Evolutionary conservation across 352 stramenopile species (phyloP).

Genomic region (Phytophthora cryptogea): DNA sequence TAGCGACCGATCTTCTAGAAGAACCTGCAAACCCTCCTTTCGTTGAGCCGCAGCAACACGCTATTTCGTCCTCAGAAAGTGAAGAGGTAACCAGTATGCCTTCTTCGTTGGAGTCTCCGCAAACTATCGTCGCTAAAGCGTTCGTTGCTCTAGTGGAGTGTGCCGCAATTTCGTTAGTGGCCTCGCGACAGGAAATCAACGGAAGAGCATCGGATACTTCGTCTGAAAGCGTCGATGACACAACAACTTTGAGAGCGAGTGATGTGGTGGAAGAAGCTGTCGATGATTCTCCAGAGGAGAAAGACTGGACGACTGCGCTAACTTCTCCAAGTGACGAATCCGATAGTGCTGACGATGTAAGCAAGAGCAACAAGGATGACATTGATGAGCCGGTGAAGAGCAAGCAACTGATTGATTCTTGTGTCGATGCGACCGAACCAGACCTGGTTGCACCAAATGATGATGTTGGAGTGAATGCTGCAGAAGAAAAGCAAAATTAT

Average conservation of each 20-base stretch:
- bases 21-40: background rate
- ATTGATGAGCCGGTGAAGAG: background rate
- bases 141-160: slow-evolving; percentile 16
- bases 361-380: background rate
- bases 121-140: slow-evolving; percentile 11
- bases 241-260: background rate
- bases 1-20: background rate
- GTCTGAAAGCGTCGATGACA: slow-evolving; percentile 3
- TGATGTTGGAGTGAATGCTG: background rate
- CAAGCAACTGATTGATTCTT: background rate
- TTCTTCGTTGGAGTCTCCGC: background rate
- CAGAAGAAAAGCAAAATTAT: background rate
- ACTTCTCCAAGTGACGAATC: background rate
- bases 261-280: background rate
- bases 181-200: slow-evolving; percentile 1
- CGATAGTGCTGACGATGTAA: background rate
- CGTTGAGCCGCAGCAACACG: background rate
- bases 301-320: background rate
- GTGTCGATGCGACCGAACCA: background rate
- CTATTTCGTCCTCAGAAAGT: background rate
- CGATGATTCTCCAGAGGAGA: background rate
- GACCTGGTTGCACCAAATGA: background rate
- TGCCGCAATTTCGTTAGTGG: slow-evolving; percentile 7
- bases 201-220: background rate
- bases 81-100: background rate